A percentile compares a stretch with the other conserved stretches of the same genome.
phyloP scores from a whole-genome alignment of 2,329 filamentous ascomycete genomes.

The Apiospora rasikravindrae region DNA sequence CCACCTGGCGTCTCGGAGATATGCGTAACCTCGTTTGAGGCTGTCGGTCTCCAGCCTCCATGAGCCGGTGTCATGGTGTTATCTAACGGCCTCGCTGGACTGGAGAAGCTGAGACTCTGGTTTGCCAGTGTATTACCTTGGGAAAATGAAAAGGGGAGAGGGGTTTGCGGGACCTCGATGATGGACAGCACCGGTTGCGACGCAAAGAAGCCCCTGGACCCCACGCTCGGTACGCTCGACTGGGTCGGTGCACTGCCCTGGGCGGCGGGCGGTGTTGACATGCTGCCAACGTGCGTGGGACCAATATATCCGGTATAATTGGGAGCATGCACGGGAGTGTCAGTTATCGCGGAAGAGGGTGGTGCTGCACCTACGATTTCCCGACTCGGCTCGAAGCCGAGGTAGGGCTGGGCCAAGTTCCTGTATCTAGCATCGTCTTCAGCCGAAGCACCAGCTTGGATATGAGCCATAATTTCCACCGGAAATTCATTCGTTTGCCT shows the following conservation, averaged over 20 bases:
- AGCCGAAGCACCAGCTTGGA: background rate
- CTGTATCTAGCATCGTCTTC: background rate
- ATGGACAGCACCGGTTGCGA: background rate
- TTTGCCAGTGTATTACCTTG: background rate
- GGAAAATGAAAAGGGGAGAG: background rate
- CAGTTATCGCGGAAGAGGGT: background rate
- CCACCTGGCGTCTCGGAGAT: background rate
- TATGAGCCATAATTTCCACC: background rate
- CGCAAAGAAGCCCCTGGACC: background rate
- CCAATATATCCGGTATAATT: background rate
- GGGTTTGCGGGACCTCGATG: background rate
- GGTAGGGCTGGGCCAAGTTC: background rate
- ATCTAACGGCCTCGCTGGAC: background rate
- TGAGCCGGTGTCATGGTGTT: background rate
- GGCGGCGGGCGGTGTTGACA: background rate
- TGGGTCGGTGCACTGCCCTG: background rate
- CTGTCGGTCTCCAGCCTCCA: background rate
- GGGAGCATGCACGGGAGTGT: background rate
- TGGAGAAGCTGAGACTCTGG: background rate
- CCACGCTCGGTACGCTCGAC: background rate
- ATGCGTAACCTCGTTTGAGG: background rate
- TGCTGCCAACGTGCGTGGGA: background rate
- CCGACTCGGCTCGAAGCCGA: background rate
- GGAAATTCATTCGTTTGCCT: background rate
- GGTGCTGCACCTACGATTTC: background rate